Base-by-base conservation (phyloP, 371 early-diverging fungal genomes). In the Mortierella sp. region DNA sequence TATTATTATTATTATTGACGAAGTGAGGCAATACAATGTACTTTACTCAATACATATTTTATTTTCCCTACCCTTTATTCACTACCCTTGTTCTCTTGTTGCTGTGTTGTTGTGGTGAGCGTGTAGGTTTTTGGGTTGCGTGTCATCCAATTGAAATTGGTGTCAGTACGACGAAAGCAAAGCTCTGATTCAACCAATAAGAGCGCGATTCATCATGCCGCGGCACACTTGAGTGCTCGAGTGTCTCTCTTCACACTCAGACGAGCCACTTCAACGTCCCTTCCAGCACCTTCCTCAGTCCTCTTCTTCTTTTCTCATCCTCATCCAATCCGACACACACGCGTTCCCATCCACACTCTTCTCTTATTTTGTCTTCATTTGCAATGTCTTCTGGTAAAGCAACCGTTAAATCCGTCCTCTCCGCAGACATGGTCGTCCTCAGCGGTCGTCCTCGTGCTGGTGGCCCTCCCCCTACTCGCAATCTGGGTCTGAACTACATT, bases 391-490 rank as follows among this genome's bases (percentile, higher is more conserved):
- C 75, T 69, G 81, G 81, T 62, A 75, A 88, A 78, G 94, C 92
- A 63, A 76, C 88, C 1, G 95, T 95, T 59, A 98, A 98, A 83
- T 91, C 87, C 54, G 95, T 96, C 32, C 87, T 98, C 62, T 96
- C 97, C 9, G 97, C 96, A 52, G 97, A 97, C 87, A 94, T 95
- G 62, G 90, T 98, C 51, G 91, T 97, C 72, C 88, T 98, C 43
- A 88, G 95, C 61, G 96, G 96, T 22, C 89, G 89, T 32, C 93
- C 93, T 58, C 90, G 94, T 67, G 85, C 88, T 52, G 91, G 91
- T 67, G 94, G 93, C 8, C 96, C 97, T 45, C 97, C 98, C 22
- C 88, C 94, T 2, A 98, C 97, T 81, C 88, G 92, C 58, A 86
- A 93, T 30, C 84, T 98, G 43, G 94, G 93, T n/a, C 88, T 97